These are phyloP conservation scores for Fusarium globosum DNA, from an alignment of 2,329 filamentous ascomycete genomes.

Conservation along the genomic window DNA sequence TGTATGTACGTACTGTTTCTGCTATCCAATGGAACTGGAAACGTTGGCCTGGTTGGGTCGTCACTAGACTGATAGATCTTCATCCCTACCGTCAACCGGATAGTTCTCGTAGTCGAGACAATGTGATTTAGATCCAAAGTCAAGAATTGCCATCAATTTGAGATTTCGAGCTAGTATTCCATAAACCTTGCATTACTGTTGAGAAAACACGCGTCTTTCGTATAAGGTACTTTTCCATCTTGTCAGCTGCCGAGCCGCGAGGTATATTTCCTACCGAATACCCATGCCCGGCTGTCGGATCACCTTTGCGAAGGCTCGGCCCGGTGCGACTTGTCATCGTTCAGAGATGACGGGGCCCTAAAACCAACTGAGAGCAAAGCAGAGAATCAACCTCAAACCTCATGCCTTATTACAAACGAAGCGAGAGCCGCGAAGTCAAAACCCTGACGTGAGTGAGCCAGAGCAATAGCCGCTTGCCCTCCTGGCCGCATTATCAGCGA, in stretches of 20 bases:
- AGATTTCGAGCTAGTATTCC: neutral
- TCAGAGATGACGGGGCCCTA: neutral
- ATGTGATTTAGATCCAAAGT: neutral
- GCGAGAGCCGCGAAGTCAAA: neutral
- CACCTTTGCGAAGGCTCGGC: slow-evolving; percentile 21
- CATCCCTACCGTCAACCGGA: neutral
- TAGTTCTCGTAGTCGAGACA: neutral
- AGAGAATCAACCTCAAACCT: neutral
- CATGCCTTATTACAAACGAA: slow-evolving; percentile 6
- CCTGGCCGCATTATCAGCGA: slow-evolving; percentile 4
- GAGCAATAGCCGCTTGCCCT: slow-evolving; percentile 4
- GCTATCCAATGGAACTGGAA: slow-evolving; percentile 4
- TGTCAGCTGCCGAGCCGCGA: neutral
- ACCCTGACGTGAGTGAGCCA: slow-evolving; percentile 29
- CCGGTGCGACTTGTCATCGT: slow-evolving; percentile 8
- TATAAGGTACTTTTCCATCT: neutral
- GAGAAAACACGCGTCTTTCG: neutral
- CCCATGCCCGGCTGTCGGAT: slow-evolving; percentile 11
- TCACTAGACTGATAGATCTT: slow-evolving; percentile 24
- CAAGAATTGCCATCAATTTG: neutral
- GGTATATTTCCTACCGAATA: slow-evolving; percentile 16
- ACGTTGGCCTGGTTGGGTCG: neutral
- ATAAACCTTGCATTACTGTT: neutral
- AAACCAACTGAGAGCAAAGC: neutral
- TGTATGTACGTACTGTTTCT: neutral